Evolutionary conservation across 2,329 filamentous ascomycete genomes (phyloP).

Genomic region (Dichotomopilus funicola): DNA sequence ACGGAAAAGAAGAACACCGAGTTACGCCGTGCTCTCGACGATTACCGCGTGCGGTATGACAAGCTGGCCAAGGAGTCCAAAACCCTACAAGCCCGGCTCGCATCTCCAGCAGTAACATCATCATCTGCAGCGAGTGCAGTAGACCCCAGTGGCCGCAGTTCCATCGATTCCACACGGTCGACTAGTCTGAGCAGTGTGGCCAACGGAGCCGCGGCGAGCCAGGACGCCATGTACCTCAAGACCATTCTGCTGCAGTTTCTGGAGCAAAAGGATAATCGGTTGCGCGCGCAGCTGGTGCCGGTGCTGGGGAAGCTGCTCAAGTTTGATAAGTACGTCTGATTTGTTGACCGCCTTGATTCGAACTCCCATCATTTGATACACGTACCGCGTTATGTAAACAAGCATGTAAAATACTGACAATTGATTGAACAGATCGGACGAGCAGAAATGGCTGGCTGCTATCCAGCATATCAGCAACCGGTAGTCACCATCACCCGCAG

Average conservation of each 20-base stretch:
- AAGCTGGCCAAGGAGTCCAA: slow-evolving; percentile 66
- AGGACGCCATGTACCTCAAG: slow-evolving; percentile 64
- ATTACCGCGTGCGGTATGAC: slow-evolving; percentile 69
- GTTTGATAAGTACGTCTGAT: slow-evolving; percentile 63
- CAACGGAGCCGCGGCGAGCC: slow-evolving; percentile 19
- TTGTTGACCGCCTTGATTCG: no score
- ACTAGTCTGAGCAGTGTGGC: slow-evolving; percentile 23
- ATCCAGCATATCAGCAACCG: slow-evolving; percentile 49
- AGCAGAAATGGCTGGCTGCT: slow-evolving; percentile 80
- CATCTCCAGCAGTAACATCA: slow-evolving; percentile 24
- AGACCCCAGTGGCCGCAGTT: slow-evolving; percentile 30
- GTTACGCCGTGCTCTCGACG: slow-evolving; percentile 68
- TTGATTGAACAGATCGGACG: slow-evolving; percentile 50
- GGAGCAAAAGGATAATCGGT: slow-evolving; percentile 71
- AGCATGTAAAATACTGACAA: slow-evolving; percentile 15
- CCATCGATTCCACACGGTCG: slow-evolving; percentile 40
- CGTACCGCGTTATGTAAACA: no score
- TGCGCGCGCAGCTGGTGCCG: slow-evolving; percentile 69
- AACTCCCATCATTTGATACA: no score
- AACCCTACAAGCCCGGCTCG: slow-evolving; percentile 42
- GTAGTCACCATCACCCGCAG: slow-evolving; percentile 14
- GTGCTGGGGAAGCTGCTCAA: slow-evolving; percentile 69
- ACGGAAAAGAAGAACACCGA: slow-evolving; percentile 76
- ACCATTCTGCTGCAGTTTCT: slow-evolving; percentile 76
- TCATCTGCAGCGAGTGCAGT: slow-evolving; percentile 18